Evolutionary conservation across 192 early-diverging fungal species (phyloP).

Genomic region (Geranomyces variabilis): DNA sequence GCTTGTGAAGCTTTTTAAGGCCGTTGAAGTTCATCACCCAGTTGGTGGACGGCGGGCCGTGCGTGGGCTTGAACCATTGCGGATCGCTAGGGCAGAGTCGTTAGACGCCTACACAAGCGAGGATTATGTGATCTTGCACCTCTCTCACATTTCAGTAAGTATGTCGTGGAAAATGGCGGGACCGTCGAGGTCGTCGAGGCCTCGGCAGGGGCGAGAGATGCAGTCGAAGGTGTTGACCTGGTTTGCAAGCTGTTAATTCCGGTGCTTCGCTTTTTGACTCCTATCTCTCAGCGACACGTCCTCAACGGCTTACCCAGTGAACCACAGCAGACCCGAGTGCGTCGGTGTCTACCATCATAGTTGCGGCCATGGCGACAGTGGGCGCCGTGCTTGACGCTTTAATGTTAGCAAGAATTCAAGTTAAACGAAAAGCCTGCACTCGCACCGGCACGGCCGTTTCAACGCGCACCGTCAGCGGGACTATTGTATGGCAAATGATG

Average conservation of each 20-base stretch:
- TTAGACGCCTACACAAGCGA: no score
- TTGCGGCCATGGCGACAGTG: neutral
- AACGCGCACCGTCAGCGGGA: no score
- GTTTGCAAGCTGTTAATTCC: no score
- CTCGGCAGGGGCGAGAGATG: slow-evolving; percentile 48
- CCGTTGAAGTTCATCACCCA: slow-evolving; percentile 96
- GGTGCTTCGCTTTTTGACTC: no score
- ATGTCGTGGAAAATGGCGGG: slow-evolving; percentile 82
- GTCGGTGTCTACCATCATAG: slow-evolving; percentile 7
- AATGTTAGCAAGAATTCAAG: no score
- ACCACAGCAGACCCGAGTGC: neutral
- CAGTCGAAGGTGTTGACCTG: slow-evolving; percentile 68
- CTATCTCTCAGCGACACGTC: no score
- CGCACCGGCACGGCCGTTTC: no score
- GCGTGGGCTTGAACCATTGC: slow-evolving; percentile 85
- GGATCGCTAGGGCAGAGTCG: slow-evolving; percentile 66
- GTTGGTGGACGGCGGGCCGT: slow-evolving; percentile 76
- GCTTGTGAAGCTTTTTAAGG: slow-evolving; percentile 86
- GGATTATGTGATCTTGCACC: neutral
- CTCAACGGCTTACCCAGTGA: neutral
- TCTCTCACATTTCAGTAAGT: slow-evolving; percentile 75
- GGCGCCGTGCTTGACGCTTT: no score
- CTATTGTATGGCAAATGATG: no score
- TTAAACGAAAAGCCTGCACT: no score
- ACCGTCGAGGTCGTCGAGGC: slow-evolving; percentile 74